phyloP scores from a whole-genome alignment of 352 stramenopile genomes.

The Phytophthora lateralis region DNA sequence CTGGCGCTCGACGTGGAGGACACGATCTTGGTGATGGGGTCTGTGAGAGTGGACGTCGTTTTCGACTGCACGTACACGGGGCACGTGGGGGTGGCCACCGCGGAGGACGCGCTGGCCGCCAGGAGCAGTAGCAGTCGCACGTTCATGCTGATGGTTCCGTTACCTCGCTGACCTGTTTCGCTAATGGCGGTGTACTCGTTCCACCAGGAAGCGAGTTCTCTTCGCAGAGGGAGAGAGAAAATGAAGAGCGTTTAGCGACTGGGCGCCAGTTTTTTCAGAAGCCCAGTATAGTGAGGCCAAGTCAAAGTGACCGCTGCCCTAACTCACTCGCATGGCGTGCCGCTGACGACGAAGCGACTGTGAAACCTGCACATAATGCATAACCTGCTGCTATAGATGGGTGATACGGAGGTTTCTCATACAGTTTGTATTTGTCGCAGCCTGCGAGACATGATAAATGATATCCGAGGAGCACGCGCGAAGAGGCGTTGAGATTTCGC shows the following conservation, averaged over 20 bases:
- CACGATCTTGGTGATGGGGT: slow-evolving; percentile 58
- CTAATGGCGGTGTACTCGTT: slow-evolving; percentile 17
- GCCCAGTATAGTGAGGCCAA: slow-evolving; percentile 13
- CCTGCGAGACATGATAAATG: not conserved
- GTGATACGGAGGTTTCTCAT: not conserved
- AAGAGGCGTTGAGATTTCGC: slow-evolving; percentile 1
- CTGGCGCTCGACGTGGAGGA: slow-evolving; percentile 32
- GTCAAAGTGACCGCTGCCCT: slow-evolving; percentile 10
- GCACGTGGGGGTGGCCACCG: slow-evolving; percentile 50
- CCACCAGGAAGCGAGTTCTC: slow-evolving; percentile 11
- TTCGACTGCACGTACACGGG: slow-evolving; percentile 64
- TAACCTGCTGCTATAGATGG: slow-evolving; percentile 2
- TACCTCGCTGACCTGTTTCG: not conserved
- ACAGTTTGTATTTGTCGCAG: not conserved
- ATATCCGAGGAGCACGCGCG: not conserved
- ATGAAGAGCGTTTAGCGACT: slow-evolving; percentile 19
- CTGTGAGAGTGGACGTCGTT: slow-evolving; percentile 62
- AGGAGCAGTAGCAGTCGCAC: slow-evolving; percentile 35
- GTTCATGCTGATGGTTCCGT: slow-evolving; percentile 18
- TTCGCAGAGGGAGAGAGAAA: slow-evolving; percentile 31
- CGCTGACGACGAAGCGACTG: slow-evolving; percentile 26
- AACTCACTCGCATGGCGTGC: slow-evolving; percentile 24
- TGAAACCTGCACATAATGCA: not conserved
- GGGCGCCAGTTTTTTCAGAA: slow-evolving; percentile 11
- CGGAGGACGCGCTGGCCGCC: slow-evolving; percentile 32